Evolutionary conservation across 768 basidiomycete genomes (phyloP), one percentile per base, ranked within the genome.

Genomic region (Glaciozyma antarctica): DNA sequence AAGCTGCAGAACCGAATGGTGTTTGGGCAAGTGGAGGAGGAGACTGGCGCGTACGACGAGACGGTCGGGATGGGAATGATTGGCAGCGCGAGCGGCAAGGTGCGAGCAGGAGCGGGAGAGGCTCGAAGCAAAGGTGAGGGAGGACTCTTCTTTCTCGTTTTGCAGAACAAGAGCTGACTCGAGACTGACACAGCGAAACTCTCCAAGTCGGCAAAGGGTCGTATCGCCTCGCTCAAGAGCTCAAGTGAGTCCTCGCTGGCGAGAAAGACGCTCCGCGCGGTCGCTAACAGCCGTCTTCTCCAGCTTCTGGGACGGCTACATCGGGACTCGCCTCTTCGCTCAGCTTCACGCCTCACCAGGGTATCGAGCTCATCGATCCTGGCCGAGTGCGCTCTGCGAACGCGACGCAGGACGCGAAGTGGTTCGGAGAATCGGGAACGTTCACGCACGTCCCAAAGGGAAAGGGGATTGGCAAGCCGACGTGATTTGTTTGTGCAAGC

Each of bases 41-140:
- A 99, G 76, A 88, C 93, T 52, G 94, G 92, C 22, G 89, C 92
- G 41, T 93, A 90, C 72, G 95, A 95, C 78, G 86, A 97, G 79
- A 93, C 92, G n/a, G 89, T 90, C 80, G 95, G 95, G 8, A 77
- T 98, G 75, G 95, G 95, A 66, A 98, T 99, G 93, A 89, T 98
- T 67, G 91, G 92, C 47, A 81, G 81, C 60, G 81, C 84, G 22
- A 86, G 87, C 9, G 95, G 95, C 28, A 89, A 90, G 76, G 88
- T 99, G 59, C 81, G 95, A 61, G 91, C 91, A 17, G 86, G 86
- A 34, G 76, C 85, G 58, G 91, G 88, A 60, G 93, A 98, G 75
- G 83, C 87, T 51, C 90, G 90, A 79, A 93, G 86, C 78, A 85
- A 86, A 80, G 92, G 93, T 93, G 77, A 55, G 6, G 77, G 53